phyloP scores from a whole-genome alignment of 805 yeast genomes.

The Saccharomyces mikatae region DNA sequence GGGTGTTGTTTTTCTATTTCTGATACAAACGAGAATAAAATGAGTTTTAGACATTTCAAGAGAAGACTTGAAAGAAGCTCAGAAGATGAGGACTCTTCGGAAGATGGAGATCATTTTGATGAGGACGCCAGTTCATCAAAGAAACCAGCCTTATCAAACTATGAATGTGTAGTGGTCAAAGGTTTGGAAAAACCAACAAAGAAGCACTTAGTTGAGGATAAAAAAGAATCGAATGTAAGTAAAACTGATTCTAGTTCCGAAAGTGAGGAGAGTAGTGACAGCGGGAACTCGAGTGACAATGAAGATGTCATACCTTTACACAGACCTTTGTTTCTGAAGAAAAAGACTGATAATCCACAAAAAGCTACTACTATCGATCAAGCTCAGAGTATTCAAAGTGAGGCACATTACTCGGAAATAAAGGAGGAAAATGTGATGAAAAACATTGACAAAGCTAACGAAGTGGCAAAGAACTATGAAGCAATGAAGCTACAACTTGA shows the following conservation, averaged over 20 bases:
- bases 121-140: neutral
- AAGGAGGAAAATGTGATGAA: constrained; percentile 2
- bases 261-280: neutral
- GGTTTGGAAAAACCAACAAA: neutral
- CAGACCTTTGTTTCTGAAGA: neutral
- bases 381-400: neutral
- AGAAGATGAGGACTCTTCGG: constrained; percentile 2
- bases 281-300: neutral
- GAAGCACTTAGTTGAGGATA: neutral
- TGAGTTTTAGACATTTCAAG: constrained; percentile 21
- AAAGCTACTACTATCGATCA: neutral
- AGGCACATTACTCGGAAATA: neutral
- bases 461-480: neutral
- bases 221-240: neutral
- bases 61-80: constrained; percentile 3
- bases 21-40: neutral
- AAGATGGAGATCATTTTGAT: neutral
- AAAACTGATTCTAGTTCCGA: neutral
- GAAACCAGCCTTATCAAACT: neutral
- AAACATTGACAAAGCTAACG: constrained; percentile 1
- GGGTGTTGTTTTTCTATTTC: neutral
- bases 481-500: constrained; percentile 1
- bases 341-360: neutral
- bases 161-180: neutral
- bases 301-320: neutral